These are phyloP conservation scores for Nicotiana obtusifolia DNA, from an alignment of 257 asterid species.

Conservation along the genomic window DNA sequence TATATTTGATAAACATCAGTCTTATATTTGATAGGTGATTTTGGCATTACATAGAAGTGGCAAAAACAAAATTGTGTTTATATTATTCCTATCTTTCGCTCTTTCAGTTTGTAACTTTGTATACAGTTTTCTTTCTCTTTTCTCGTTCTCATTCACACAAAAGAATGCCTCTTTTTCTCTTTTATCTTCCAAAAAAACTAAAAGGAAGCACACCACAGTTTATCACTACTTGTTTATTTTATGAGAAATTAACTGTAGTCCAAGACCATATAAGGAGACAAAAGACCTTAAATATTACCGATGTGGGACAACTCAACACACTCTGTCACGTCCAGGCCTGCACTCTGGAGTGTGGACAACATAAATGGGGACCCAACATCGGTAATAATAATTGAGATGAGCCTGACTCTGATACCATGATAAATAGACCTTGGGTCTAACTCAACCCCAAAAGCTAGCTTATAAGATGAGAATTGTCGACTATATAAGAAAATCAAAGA, in stretches of 20 bases:
- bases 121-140: background rate
- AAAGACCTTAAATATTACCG: too few species aligned
- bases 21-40: background rate
- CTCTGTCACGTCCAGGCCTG: too few species aligned
- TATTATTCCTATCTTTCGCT: background rate
- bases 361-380: too few species aligned
- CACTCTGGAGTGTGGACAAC: too few species aligned
- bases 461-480: too few species aligned
- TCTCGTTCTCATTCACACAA: background rate
- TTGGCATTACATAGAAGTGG: conserved; percentile 8
- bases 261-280: too few species aligned
- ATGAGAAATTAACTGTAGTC: conserved; percentile 4
- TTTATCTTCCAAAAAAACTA: background rate
- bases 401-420: too few species aligned
- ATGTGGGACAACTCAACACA: too few species aligned
- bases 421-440: too few species aligned
- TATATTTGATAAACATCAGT: background rate
- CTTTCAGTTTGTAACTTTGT: background rate
- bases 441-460: too few species aligned
- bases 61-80: background rate
- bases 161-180: background rate
- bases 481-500: too few species aligned
- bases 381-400: too few species aligned
- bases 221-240: background rate
- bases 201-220: background rate